Conservation (phyloP, 2,329 filamentous ascomycete genomes). For the Colletotrichum lini region DNA sequence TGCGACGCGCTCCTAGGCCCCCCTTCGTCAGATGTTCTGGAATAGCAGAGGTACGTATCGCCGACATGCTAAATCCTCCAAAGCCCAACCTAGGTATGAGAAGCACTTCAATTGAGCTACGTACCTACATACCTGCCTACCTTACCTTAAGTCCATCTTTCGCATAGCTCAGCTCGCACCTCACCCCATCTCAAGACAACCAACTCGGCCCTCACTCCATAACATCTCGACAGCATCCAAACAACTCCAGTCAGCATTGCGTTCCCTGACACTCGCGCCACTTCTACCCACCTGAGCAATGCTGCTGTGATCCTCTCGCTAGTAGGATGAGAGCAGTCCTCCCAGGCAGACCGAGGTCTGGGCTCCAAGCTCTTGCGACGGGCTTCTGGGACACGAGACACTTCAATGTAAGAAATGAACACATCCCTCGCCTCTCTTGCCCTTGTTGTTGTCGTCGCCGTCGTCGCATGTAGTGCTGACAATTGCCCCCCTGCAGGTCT, state of each 20-base stretch:
- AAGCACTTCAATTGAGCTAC: constrained; percentile 4
- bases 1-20: neutral
- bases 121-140: neutral
- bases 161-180: neutral
- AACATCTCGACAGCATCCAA: neutral
- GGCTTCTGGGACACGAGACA: constrained; percentile 81
- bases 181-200: neutral
- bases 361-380: constrained; percentile 82
- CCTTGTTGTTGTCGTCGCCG: neutral
- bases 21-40: neutral
- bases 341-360: constrained; percentile 83
- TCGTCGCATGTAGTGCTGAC: constrained; percentile 26
- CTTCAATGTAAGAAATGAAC: constrained; percentile 73
- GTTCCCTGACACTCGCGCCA: neutral
- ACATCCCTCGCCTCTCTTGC: constrained; percentile 25
- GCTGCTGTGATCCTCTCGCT: constrained; percentile 41
- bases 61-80: neutral
- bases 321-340: constrained; percentile 82
- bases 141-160: neutral
- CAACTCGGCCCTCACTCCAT: neutral
- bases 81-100: neutral
- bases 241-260: neutral
- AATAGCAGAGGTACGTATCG: neutral
- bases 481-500: constrained; percentile 69
- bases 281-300: constrained; percentile 23